Base-by-base conservation (phyloP, 345 rosid genomes). In the Hypericum androsaemum region DNA sequence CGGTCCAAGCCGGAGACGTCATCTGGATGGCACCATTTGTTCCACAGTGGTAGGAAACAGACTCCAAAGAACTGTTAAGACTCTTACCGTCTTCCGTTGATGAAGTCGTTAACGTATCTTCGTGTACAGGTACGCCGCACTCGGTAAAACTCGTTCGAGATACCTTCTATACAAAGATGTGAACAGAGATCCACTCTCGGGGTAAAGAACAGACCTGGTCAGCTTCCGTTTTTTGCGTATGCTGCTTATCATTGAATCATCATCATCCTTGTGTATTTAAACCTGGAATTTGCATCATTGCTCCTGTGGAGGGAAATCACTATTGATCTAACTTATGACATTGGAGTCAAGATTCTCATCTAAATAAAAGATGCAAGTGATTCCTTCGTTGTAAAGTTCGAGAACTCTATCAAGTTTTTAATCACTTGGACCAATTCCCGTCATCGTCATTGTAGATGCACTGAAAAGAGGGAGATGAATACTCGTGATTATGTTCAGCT, bases 21-120 rank as follows among this genome's bases (percentile, higher is more conserved):
- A 85, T 88, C 62, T 92, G 96, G 96, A 92, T 92, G 98, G 95
- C 94, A 55, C 98, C 88, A 39, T 88, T 92, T 74, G 96, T 88
- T 74, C 95, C 95, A 49, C 96, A 83, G 64, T 85, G 95, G 98
- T 86, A 61, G 54, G 76, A 54, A 13, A 69, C 60, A 56, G 63
- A 43, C 12, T 17, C 37, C 37, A 13, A 17, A 17, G 17, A 11
- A n/a, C 16, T n/a, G 15, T 47, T 7, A 8, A 41, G 35, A 54
- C 43, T 41, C 58, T 46, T 41, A 39, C 7, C 15, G 10, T 12
- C 16, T 46, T n/a, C 5, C 5, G 22, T 6, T 10, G 8, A 32
- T 13, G 9, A 13, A 14, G 5, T 14, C 8, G 5, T 14, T 32
- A 44, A 37, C 38, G 45, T 52, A 54, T 5, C 60, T 46, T 5